Evolutionary conservation across 495 filamentous ascomycete species (phyloP).

Genomic region (Hypoxylon intermedium): DNA sequence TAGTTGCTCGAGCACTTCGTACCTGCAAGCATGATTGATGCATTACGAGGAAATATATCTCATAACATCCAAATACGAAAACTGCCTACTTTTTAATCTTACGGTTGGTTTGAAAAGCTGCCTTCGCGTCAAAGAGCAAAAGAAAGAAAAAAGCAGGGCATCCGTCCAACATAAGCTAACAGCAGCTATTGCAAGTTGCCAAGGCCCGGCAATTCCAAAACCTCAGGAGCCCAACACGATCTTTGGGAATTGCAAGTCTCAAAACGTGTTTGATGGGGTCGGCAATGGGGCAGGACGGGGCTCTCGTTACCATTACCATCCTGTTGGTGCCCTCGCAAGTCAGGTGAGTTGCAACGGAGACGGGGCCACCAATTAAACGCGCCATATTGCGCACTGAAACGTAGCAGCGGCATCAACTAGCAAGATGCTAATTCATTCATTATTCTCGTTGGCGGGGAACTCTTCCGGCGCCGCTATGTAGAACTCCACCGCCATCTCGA

Average conservation of each 20-base stretch:
- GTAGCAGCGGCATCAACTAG: slow-evolving; percentile 8
- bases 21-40: too few species aligned
- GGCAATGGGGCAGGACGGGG: background rate
- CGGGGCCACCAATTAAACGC: slow-evolving; percentile 24
- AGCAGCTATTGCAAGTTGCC: background rate
- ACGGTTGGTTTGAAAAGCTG: too few species aligned
- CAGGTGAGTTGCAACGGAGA: slow-evolving; percentile 30
- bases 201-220: slow-evolving; percentile 32
- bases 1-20: too few species aligned
- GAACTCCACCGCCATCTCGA: slow-evolving; percentile 31
- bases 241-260: slow-evolving; percentile 29
- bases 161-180: background rate
- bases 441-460: slow-evolving; percentile 15
- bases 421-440: slow-evolving; percentile 1
- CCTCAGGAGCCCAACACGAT: slow-evolving; percentile 6
- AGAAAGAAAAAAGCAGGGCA: background rate
- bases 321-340: slow-evolving; percentile 30
- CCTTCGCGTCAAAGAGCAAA: background rate
- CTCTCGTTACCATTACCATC: slow-evolving; percentile 27
- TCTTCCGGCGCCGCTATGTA: slow-evolving; percentile 13
- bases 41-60: slow-evolving; percentile 12
- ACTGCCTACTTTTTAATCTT: too few species aligned
- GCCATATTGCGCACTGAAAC: slow-evolving; percentile 9
- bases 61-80: too few species aligned
- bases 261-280: slow-evolving; percentile 30